Percentiles rank a stretch among this genome's conserved stretches.
These are phyloP conservation scores for Boletellus ananiceps DNA, from an alignment of 768 basidiomycete genomes.

Conservation along the genomic window DNA sequence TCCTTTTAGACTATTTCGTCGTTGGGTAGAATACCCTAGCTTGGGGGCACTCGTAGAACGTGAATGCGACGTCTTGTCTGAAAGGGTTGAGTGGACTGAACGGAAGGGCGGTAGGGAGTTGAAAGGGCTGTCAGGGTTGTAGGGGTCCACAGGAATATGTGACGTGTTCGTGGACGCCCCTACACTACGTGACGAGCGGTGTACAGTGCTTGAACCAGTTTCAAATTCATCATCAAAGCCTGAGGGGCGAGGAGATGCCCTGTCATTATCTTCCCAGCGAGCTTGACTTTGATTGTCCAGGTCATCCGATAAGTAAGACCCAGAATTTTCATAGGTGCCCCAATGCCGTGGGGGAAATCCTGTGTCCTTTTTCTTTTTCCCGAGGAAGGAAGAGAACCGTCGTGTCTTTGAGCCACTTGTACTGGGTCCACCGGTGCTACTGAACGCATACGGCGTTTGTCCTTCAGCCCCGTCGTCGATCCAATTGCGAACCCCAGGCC, in stretches of 20 bases:
- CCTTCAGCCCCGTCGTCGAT: slow-evolving; percentile 45
- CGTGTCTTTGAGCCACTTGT: slow-evolving; percentile 34
- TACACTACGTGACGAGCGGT: slow-evolving; percentile 17
- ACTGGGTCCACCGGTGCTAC: background rate
- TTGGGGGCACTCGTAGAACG: slow-evolving; percentile 33
- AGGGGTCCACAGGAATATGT: slow-evolving; percentile 22
- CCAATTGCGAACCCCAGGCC: slow-evolving; percentile 69
- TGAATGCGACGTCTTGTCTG: slow-evolving; percentile 31
- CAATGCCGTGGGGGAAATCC: slow-evolving; percentile 65
- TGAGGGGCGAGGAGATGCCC: slow-evolving; percentile 9
- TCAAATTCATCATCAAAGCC: slow-evolving; percentile 43
- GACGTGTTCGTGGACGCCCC: slow-evolving; percentile 7
- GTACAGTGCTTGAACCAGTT: slow-evolving; percentile 37
- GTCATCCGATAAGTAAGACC: slow-evolving; percentile 50
- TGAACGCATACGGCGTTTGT: slow-evolving; percentile 54
- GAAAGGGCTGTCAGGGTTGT: slow-evolving; percentile 34
- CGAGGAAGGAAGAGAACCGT: slow-evolving; percentile 28
- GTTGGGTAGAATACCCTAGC: slow-evolving; percentile 11
- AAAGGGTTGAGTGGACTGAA: slow-evolving; percentile 29
- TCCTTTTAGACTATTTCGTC: background rate
- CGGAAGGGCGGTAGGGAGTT: slow-evolving; percentile 33
- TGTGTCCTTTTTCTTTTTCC: slow-evolving; percentile 44
- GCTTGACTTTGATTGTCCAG: slow-evolving; percentile 8
- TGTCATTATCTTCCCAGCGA: slow-evolving; percentile 32
- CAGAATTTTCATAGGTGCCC: slow-evolving; percentile 46